Conservation (phyloP, 1,284 basidiomycete genomes). For the Neonothopanus nambi region DNA sequence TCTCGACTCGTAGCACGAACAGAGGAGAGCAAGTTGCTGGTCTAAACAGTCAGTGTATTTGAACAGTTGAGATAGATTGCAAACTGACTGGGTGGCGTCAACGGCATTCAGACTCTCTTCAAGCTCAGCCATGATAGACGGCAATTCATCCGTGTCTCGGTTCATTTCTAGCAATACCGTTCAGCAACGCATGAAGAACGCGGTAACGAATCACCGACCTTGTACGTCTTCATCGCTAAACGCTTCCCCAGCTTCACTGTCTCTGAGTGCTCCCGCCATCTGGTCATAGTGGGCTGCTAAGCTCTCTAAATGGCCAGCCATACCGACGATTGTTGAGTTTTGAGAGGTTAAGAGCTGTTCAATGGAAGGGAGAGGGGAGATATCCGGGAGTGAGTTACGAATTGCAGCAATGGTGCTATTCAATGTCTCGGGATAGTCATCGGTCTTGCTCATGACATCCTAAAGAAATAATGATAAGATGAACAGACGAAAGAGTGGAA, state of each 20-base stretch:
- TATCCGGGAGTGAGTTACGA: slow-evolving; percentile 48
- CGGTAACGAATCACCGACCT: slow-evolving; percentile 39
- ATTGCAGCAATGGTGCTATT: slow-evolving; percentile 54
- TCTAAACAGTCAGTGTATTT: background rate
- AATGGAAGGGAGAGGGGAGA: slow-evolving; percentile 40
- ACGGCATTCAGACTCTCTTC: slow-evolving; percentile 57
- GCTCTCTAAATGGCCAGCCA: slow-evolving; percentile 74
- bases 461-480: slow-evolving; percentile 30
- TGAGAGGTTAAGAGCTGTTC: slow-evolving; percentile 54
- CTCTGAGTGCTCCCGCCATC: slow-evolving; percentile 65
- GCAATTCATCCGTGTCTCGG: slow-evolving; percentile 73
- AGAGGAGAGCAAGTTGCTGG: slow-evolving; percentile 49
- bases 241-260: slow-evolving; percentile 63
- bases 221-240: slow-evolving; percentile 69
- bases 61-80: background rate
- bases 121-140: slow-evolving; percentile 68
- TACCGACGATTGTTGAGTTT: slow-evolving; percentile 53
- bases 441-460: slow-evolving; percentile 62
- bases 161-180: slow-evolving; percentile 55
- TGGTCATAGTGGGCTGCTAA: slow-evolving; percentile 72
- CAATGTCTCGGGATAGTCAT: slow-evolving; percentile 66
- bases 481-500: slow-evolving; percentile 1
- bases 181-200: background rate
- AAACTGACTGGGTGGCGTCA: slow-evolving; percentile 55
- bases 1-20: slow-evolving; percentile 44